Percentiles rank a stretch among this genome's conserved stretches.
Evolutionary conservation across 129 eudicot species (phyloP).

Genomic region (Helianthus tuberosus): DNA sequence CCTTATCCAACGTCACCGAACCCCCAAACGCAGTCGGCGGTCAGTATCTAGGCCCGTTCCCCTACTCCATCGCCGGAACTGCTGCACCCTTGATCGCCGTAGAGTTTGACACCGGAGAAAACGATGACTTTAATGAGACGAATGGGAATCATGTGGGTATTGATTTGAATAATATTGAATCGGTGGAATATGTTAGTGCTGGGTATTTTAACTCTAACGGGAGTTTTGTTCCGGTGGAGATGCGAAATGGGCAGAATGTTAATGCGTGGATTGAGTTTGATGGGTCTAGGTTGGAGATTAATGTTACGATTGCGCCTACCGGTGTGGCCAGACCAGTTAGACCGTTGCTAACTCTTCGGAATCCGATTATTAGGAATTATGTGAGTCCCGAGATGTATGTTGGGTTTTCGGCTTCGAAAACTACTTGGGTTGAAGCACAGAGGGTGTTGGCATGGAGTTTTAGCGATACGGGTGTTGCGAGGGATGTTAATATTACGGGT

Average conservation of each 20-base stretch:
- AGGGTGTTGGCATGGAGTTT: constrained; percentile 83
- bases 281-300: constrained; percentile 51
- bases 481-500: constrained; percentile 48
- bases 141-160: constrained; percentile 65
- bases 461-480: constrained; percentile 59
- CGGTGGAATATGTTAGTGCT: constrained; percentile 33
- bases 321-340: constrained; percentile 50
- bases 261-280: constrained; percentile 78
- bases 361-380: constrained; percentile 37
- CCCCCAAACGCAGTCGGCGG: constrained; percentile 51
- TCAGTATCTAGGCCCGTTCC: constrained; percentile 67
- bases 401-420: constrained; percentile 64
- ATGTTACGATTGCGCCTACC: constrained; percentile 67
- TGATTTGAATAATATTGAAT: constrained; percentile 54
- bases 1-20: constrained; percentile 45
- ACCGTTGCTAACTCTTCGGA: constrained; percentile 39
- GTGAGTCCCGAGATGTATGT: constrained; percentile 55
- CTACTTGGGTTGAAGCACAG: constrained; percentile 69
- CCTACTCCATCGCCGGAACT: constrained; percentile 17
- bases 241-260: constrained; percentile 69
- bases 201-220: constrained; percentile 47
- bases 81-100: constrained; percentile 53
- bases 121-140: constrained; percentile 56
- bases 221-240: constrained; percentile 38
- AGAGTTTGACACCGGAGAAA: constrained; percentile 71